phyloP scores from a whole-genome alignment of 139 green algal species.

The Chlorella sp. region DNA sequence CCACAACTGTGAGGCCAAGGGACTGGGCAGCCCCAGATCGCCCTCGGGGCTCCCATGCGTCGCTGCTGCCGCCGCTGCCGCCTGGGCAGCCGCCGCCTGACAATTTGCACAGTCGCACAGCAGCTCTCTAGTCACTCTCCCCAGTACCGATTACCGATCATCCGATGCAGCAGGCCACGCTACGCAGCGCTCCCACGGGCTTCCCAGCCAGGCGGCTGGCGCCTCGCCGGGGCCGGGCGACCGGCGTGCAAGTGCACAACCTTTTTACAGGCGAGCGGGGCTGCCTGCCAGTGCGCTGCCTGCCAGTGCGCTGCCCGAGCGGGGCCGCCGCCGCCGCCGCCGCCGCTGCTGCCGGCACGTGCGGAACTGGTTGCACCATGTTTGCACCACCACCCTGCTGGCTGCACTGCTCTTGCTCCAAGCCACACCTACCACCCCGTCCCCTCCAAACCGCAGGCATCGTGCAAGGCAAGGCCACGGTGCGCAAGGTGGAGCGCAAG shows the following conservation, averaged over 20 bases:
- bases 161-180: neutral
- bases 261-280: constrained; percentile 8
- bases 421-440: neutral
- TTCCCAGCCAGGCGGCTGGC: neutral
- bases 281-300: no score
- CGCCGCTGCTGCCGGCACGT: no score
- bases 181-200: neutral
- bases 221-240: neutral
- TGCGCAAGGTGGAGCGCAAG: constrained; percentile 55
- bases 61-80: no score
- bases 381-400: neutral
- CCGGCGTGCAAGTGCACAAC: constrained; percentile 2
- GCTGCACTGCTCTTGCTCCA: neutral
- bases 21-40: no score
- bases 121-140: no score
- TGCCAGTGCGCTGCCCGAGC: no score
- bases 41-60: no score
- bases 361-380: neutral
- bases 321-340: neutral
- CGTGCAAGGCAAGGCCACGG: constrained; percentile 84
- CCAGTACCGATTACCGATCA: no score
- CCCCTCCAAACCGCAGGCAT: constrained; percentile 66
- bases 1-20: no score
- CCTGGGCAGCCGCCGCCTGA: no score
- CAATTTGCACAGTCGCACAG: no score